Conservation (phyloP, 2,329 filamentous ascomycete genomes). For the Davidsoniella virescens region DNA sequence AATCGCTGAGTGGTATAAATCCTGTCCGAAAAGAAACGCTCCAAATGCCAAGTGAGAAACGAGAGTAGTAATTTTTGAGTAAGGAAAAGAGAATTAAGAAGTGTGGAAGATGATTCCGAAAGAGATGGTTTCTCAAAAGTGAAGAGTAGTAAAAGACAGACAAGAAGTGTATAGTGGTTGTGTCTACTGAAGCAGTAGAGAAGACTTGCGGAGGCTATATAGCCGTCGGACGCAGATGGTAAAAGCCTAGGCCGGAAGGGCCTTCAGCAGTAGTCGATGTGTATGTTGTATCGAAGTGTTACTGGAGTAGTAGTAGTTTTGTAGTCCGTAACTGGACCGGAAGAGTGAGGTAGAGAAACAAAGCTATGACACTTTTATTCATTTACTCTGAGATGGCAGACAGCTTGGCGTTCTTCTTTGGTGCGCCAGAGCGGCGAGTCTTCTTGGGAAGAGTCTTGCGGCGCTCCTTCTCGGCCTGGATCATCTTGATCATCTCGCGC, state of each 20-base stretch:
- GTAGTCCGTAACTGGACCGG: background rate
- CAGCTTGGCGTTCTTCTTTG: constrained; percentile 37
- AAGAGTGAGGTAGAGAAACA: background rate
- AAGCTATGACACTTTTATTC: background rate
- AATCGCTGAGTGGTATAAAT: background rate
- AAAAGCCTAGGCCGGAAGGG: background rate
- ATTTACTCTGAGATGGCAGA: constrained; percentile 35
- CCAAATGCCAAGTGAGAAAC: constrained; percentile 2
- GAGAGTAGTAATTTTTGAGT: background rate
- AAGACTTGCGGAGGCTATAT: constrained; percentile 1
- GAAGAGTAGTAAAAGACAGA: constrained; percentile 6
- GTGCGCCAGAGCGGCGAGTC: constrained; percentile 19
- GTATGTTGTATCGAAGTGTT: background rate
- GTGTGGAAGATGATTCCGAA: background rate
- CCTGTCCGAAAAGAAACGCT: constrained; percentile 1
- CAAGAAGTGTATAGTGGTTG: background rate
- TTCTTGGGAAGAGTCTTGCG: constrained; percentile 27
- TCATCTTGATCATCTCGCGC: constrained; percentile 34
- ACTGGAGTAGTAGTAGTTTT: background rate
- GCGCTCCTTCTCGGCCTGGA: constrained; percentile 39
- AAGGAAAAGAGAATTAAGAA: constrained; percentile 2
- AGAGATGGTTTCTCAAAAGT: background rate
- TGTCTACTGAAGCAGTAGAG: background rate
- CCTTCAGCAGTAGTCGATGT: background rate
- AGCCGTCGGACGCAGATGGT: background rate